Evolutionary conservation across 129 eudicot genomes (phyloP).

Genomic region (Flaveria robusta): DNA sequence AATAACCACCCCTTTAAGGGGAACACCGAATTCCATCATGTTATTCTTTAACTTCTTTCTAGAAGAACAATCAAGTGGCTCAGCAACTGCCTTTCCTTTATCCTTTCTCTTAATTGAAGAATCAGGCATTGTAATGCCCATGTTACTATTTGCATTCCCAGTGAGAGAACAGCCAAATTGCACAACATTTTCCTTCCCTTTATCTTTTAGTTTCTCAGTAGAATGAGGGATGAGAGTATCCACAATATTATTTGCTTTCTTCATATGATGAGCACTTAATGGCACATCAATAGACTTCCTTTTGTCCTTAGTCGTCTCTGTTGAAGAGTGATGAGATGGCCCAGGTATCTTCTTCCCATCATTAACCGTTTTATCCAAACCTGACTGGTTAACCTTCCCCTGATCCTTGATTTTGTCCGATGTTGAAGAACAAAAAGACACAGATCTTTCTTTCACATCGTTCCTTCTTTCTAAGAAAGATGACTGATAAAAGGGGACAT

Average conservation of each 20-base stretch:
- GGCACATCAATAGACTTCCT: slow-evolving; percentile 28
- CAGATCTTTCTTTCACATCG: slow-evolving; percentile 12
- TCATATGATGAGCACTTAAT: slow-evolving; percentile 8
- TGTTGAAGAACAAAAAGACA: slow-evolving; percentile 25
- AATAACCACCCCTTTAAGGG: slow-evolving; percentile 28
- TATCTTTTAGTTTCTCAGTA: slow-evolving; percentile 23
- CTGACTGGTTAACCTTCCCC: slow-evolving; percentile 23
- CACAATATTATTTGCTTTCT: slow-evolving; percentile 17
- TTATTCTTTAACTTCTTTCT: slow-evolving; percentile 20
- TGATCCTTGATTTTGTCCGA: slow-evolving; percentile 21
- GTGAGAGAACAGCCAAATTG: slow-evolving; percentile 9
- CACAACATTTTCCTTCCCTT: slow-evolving; percentile 27
- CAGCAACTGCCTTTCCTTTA: slow-evolving; percentile 41
- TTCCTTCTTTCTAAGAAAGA: slow-evolving; percentile 4
- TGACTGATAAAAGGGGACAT: slow-evolving; percentile 20
- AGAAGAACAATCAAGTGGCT: slow-evolving; percentile 22
- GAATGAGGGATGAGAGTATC: not conserved
- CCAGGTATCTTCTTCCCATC: slow-evolving; percentile 19
- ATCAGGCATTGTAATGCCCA: not conserved
- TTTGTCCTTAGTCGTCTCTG: slow-evolving; percentile 24
- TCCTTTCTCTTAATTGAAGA: slow-evolving; percentile 27
- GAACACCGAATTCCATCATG: slow-evolving; percentile 22
- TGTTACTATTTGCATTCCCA: slow-evolving; percentile 17
- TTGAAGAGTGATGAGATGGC: slow-evolving; percentile 11
- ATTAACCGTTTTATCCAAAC: slow-evolving; percentile 11